Evolutionary conservation across 108 stramenopile genomes (phyloP).

Genomic region (Parmales sp.): DNA sequence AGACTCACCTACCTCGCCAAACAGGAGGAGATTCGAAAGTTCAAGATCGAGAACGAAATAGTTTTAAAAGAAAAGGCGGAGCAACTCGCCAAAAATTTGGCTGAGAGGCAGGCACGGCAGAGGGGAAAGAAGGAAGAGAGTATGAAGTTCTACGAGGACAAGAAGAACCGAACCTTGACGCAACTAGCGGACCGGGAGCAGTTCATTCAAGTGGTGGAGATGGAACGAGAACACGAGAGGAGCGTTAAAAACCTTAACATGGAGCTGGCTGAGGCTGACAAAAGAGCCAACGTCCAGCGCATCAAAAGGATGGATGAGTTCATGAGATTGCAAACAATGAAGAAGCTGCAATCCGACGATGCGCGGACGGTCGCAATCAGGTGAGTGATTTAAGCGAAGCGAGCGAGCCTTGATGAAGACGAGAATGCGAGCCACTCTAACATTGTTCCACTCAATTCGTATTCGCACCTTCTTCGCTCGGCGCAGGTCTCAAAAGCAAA

Average conservation of each 20-base stretch:
- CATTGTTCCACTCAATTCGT: too few species aligned
- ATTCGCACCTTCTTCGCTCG: neutral
- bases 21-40: neutral
- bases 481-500: neutral
- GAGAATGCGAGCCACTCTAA: too few species aligned
- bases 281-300: slow-evolving; percentile 2
- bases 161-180: neutral
- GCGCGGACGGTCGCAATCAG: neutral
- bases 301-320: slow-evolving; percentile 5
- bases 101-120: neutral
- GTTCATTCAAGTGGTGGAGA: neutral
- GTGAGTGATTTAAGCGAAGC: neutral
- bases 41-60: neutral
- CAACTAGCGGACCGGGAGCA: neutral
- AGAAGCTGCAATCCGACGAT: neutral
- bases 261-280: slow-evolving; percentile 1
- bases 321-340: neutral
- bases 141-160: neutral
- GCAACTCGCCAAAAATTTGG: neutral
- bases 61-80: neutral
- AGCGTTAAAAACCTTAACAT: neutral
- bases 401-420: too few species aligned
- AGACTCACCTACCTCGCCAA: neutral
- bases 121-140: slow-evolving; percentile 3
- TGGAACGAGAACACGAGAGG: neutral